These are phyloP conservation scores for Boletus semigastroideus DNA, from an alignment of 1,284 basidiomycete species.

Conservation along the genomic window DNA sequence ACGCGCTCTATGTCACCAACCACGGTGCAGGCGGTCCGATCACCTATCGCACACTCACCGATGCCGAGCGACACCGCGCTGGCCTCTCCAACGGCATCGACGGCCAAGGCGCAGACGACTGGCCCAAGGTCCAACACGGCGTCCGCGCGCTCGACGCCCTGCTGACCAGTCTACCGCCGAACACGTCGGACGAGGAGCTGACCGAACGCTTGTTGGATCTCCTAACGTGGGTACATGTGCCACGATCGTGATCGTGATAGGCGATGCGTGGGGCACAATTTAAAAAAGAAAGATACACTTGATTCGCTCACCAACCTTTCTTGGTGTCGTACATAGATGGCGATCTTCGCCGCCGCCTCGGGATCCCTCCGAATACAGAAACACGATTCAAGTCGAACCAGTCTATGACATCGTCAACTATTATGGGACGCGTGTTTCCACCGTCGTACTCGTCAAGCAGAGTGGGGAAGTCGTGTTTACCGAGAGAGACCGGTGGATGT, in stretches of 20 bases:
- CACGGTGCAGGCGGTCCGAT: slow-evolving; percentile 62
- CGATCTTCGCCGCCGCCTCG: slow-evolving; percentile 44
- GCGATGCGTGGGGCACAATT: not conserved
- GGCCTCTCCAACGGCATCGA: slow-evolving; percentile 76
- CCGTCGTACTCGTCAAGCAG: slow-evolving; percentile 63
- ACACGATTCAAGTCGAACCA: slow-evolving; percentile 63
- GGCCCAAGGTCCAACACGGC: slow-evolving; percentile 72
- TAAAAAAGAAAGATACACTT: not conserved
- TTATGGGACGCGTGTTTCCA: slow-evolving; percentile 75
- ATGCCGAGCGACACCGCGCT: slow-evolving; percentile 48
- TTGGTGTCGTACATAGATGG: slow-evolving; percentile 40
- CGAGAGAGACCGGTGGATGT: slow-evolving; percentile 69
- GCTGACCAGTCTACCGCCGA: slow-evolving; percentile 35
- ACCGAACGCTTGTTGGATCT: slow-evolving; percentile 58
- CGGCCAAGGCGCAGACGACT: slow-evolving; percentile 50
- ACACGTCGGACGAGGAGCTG: slow-evolving; percentile 49
- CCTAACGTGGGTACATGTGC: slow-evolving; percentile 53
- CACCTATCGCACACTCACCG: slow-evolving; percentile 48
- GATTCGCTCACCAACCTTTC: slow-evolving; percentile 9
- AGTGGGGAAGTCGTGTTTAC: slow-evolving; percentile 63
- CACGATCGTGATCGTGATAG: not conserved
- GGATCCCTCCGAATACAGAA: slow-evolving; percentile 52
- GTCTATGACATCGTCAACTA: slow-evolving; percentile 29
- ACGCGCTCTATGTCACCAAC: slow-evolving; percentile 63
- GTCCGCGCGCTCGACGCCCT: slow-evolving; percentile 44